Evolutionary conservation across 257 asterid genomes (phyloP).

Genomic region (Plantago ovata): DNA sequence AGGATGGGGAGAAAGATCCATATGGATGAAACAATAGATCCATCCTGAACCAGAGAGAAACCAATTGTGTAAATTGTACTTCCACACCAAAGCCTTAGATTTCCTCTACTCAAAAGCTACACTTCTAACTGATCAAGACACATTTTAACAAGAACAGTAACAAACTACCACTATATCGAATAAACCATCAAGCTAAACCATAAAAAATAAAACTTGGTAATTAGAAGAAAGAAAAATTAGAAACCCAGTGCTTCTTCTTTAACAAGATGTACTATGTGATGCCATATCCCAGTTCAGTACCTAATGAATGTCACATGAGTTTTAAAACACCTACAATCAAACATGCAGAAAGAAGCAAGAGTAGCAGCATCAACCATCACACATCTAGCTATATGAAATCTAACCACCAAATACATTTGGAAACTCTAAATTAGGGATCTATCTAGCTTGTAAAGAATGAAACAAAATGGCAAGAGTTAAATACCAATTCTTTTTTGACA

Average conservation of each 20-base stretch:
- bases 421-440: background rate
- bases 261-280: background rate
- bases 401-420: background rate
- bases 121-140: slow-evolving; percentile 13
- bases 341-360: background rate
- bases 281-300: background rate
- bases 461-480: slow-evolving; percentile 17
- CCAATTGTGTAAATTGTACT: background rate
- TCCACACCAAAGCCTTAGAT: background rate
- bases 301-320: background rate
- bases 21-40: background rate
- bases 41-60: background rate
- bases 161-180: background rate
- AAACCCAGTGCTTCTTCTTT: too few relatives aligned
- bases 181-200: background rate
- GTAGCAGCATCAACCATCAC: background rate
- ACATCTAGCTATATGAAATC: background rate
- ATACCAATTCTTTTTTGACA: slow-evolving; percentile 70
- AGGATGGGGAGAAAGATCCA: background rate
- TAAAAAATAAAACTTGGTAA: slow-evolving; percentile 9
- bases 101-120: slow-evolving; percentile 2
- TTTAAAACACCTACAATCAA: background rate
- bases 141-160: slow-evolving; percentile 1
- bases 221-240: background rate
- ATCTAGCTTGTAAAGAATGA: background rate